Conservation (phyloP, 2,329 filamentous ascomycete species). For the Falciphora oryzae region DNA sequence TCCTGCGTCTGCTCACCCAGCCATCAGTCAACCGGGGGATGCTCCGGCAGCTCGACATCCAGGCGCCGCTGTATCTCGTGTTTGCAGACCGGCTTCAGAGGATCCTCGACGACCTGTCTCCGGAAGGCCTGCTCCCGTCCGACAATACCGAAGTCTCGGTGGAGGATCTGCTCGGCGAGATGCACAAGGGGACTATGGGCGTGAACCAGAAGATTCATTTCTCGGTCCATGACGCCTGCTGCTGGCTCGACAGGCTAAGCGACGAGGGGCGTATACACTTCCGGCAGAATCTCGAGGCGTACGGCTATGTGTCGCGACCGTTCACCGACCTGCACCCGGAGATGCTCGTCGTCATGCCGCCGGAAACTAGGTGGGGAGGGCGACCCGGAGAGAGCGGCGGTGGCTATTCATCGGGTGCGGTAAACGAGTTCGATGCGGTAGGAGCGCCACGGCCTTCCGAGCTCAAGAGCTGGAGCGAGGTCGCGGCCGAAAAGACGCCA, state of each 20-base stretch:
- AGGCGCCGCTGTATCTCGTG: slow-evolving; percentile 23
- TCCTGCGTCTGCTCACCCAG: slow-evolving; percentile 26
- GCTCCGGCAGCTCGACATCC: slow-evolving; percentile 16
- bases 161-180: slow-evolving; percentile 21
- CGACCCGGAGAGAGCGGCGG: not conserved
- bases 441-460: slow-evolving; percentile 15
- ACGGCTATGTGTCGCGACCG: slow-evolving; percentile 24
- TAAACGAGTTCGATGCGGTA: slow-evolving; percentile 10
- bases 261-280: slow-evolving; percentile 17
- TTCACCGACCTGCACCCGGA: slow-evolving; percentile 25
- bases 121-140: slow-evolving; percentile 20
- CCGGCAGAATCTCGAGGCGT: slow-evolving; percentile 16
- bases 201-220: slow-evolving; percentile 22
- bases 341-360: slow-evolving; percentile 14
- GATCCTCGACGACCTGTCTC: slow-evolving; percentile 25
- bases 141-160: slow-evolving; percentile 18
- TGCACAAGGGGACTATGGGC: slow-evolving; percentile 21
- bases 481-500: slow-evolving; percentile 10
- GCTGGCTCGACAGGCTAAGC: slow-evolving; percentile 24
- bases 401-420: not conserved
- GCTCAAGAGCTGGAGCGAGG: slow-evolving; percentile 15
- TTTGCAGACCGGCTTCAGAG: slow-evolving; percentile 27
- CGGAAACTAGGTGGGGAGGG: not conserved
- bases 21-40: slow-evolving; percentile 22
- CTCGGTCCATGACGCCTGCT: slow-evolving; percentile 23